Percentiles rank a stretch among this genome's conserved stretches.
Evolutionary conservation across 805 yeast genomes (phyloP).

Genomic region (Monosporozyma yasuniensis): DNA sequence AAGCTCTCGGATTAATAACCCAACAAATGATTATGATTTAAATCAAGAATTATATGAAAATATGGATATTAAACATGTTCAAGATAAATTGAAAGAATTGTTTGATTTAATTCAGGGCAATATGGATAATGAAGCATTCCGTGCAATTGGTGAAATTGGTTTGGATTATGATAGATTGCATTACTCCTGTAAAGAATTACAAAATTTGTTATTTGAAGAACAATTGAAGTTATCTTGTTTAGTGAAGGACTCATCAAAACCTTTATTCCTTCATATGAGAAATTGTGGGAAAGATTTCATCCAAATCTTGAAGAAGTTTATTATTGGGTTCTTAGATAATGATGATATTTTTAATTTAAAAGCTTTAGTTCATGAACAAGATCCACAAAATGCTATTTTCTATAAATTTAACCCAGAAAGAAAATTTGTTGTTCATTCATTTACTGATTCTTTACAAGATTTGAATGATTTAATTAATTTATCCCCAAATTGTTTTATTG

Average conservation of each 20-base stretch:
- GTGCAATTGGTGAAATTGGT: constrained; percentile 93
- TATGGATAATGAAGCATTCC: constrained; percentile 37
- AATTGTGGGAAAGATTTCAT: constrained; percentile 76
- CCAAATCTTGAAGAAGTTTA: constrained; percentile 50
- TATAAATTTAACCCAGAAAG: constrained; percentile 31
- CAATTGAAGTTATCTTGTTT: constrained; percentile 55
- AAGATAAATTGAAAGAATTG: constrained; percentile 33
- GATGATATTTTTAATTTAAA: constrained; percentile 17
- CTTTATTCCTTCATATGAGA: constrained; percentile 86
- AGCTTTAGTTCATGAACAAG: constrained; percentile 3
- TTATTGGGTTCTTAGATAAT: constrained; percentile 34
- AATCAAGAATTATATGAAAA: constrained; percentile 9
- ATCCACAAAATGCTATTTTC: constrained; percentile 9
- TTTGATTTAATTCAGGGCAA: constrained; percentile 43
- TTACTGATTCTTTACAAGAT: constrained; percentile 74
- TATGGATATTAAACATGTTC: constrained; percentile 9
- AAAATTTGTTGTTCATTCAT: constrained; percentile 88
- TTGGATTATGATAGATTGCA: constrained; percentile 86
- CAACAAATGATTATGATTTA: constrained; percentile 18
- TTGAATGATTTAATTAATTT: constrained; percentile 44
- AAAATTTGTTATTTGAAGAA: constrained; percentile 52
- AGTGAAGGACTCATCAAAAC: constrained; percentile 44
- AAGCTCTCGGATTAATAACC: constrained; percentile 24
- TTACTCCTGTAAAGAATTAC: constrained; percentile 61
- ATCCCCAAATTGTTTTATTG: constrained; percentile 40